phyloP scores from a whole-genome alignment of 805 yeast species.

The Candida morakotiae region DNA sequence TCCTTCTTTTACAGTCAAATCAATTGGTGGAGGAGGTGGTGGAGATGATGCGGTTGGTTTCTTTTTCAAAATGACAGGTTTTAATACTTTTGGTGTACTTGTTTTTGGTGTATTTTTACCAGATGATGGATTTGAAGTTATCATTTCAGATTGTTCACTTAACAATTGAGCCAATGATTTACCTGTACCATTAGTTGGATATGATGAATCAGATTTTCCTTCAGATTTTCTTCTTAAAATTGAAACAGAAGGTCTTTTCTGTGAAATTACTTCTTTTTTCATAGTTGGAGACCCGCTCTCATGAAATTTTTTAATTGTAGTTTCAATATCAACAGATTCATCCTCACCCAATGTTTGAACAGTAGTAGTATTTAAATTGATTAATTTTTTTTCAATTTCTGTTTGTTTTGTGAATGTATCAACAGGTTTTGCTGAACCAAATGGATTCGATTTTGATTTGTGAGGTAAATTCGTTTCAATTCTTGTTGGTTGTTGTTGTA shows the following conservation, averaged over 20 bases:
- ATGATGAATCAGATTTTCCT: constrained; percentile 6
- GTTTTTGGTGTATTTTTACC: constrained; percentile 14
- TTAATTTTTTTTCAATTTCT: constrained; percentile 50
- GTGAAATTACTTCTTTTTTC: constrained; percentile 5
- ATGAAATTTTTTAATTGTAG: constrained; percentile 11
- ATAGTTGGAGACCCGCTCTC: constrained; percentile 11
- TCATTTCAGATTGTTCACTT: constrained; percentile 16
- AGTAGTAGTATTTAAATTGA: constrained; percentile 29
- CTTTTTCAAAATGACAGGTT: constrained; percentile 39
- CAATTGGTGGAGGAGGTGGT: constrained; percentile 8
- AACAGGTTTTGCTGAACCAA: constrained; percentile 84
- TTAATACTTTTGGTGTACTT: constrained; percentile 21
- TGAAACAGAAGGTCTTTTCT: constrained; percentile 14
- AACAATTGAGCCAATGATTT: constrained; percentile 38
- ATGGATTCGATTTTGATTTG: constrained; percentile 59
- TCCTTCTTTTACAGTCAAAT: constrained; percentile 12
- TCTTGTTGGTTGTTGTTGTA: constrained; percentile 12
- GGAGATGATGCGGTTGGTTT: constrained; percentile 14
- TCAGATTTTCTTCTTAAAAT: constrained; percentile 18
- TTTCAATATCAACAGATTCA: constrained; percentile 9
- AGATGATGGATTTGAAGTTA: constrained; percentile 7
- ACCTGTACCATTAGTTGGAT: constrained; percentile 17
- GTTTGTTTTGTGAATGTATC: constrained; percentile 63
- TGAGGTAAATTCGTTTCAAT: no score
- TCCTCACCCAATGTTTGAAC: constrained; percentile 23